Conservation (phyloP, 164 flowering plant genomes). For the Amborella trichopoda region DNA sequence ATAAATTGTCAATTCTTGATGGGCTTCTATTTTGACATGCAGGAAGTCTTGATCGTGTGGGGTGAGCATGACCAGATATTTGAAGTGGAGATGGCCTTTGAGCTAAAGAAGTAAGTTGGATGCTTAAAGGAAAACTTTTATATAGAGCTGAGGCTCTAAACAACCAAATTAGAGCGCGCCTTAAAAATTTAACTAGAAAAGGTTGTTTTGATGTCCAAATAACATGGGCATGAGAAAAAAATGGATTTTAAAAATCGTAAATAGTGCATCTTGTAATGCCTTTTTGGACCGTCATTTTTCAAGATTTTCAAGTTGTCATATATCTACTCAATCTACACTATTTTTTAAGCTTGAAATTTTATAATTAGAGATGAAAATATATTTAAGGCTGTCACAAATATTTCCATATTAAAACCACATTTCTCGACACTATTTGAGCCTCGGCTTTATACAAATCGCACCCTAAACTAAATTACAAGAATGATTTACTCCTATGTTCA, state of each 20-base stretch:
- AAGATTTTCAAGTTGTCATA: too few species aligned
- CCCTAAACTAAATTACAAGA: too few species aligned
- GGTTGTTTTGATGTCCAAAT: neutral
- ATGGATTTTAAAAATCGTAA: neutral
- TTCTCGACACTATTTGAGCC: too few species aligned
- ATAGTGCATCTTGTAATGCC: neutral
- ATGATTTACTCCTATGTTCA: too few species aligned
- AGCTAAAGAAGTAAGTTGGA: constrained; percentile 43
- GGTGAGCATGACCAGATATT: constrained; percentile 68
- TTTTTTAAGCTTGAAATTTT: too few species aligned
- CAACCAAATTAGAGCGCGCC: neutral
- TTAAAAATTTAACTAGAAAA: neutral
- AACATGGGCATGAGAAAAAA: neutral
- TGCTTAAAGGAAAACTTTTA: neutral
- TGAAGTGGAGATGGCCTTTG: constrained; percentile 38
- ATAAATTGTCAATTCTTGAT: neutral
- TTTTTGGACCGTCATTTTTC: too few species aligned
- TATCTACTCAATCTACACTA: too few species aligned
- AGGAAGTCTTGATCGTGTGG: constrained; percentile 72
- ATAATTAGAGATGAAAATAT: too few species aligned
- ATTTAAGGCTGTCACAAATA: too few species aligned
- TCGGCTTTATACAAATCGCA: too few species aligned
- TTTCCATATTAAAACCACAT: too few species aligned
- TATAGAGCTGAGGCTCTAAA: neutral
- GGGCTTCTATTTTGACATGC: neutral